A percentile compares a stretch with the other conserved stretches of the same genome.
Conservation (phyloP, 257 asterid genomes). For the Linaria vulgaris region DNA sequence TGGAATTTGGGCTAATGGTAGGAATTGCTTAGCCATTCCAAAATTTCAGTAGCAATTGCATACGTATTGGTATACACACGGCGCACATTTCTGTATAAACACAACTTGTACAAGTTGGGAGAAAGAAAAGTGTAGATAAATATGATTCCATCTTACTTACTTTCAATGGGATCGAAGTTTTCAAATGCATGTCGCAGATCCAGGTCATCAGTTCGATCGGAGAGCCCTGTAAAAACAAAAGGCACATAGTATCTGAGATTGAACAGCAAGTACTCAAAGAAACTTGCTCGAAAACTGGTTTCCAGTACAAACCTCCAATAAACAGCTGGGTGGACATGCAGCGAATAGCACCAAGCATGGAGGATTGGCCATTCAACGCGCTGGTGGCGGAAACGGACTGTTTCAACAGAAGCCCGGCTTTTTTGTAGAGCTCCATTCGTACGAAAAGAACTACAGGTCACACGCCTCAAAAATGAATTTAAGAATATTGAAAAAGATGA, state of each 20-base stretch:
- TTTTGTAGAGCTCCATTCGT: slow-evolving; percentile 65
- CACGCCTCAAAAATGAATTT: no score
- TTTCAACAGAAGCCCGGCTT: slow-evolving; percentile 53
- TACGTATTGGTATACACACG: no score
- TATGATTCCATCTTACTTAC: slow-evolving; percentile 14
- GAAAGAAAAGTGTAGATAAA: background rate
- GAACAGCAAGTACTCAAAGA: background rate
- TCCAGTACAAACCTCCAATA: slow-evolving; percentile 53
- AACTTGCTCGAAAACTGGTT: background rate
- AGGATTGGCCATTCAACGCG: slow-evolving; percentile 37
- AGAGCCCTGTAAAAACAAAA: slow-evolving; percentile 52
- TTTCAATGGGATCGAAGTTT: slow-evolving; percentile 49
- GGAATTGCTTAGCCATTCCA: no score
- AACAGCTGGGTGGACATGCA: slow-evolving; percentile 78
- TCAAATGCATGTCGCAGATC: slow-evolving; percentile 65
- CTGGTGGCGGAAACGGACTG: slow-evolving; percentile 41
- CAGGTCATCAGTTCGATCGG: slow-evolving; percentile 62
- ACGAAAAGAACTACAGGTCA: background rate
- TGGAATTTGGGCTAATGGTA: no score
- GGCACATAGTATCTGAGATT: background rate
- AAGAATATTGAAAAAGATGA: no score
- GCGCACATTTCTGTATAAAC: no score
- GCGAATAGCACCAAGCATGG: slow-evolving; percentile 63
- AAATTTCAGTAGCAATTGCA: no score
- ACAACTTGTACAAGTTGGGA: no score